These are phyloP conservation scores for Fusarium sp. DNA, from an alignment of 2,329 filamentous ascomycete species.

Conservation along the genomic window DNA sequence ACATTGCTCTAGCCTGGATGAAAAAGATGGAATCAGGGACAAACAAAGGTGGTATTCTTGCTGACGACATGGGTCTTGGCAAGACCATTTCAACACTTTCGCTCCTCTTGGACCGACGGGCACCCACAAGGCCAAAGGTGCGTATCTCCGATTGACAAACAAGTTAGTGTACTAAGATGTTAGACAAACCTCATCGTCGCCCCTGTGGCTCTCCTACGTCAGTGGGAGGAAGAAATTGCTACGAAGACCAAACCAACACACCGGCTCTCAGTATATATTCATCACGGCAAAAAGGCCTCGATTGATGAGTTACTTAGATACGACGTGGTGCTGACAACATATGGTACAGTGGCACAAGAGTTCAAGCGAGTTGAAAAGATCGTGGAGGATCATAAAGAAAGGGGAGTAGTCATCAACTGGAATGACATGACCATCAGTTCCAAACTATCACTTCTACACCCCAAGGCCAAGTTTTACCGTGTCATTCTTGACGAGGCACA, in stretches of 20 bases:
- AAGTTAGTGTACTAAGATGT: constrained; percentile 34
- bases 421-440: constrained; percentile 48
- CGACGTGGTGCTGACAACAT: constrained; percentile 86
- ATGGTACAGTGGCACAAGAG: constrained; percentile 73
- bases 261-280: constrained; percentile 71
- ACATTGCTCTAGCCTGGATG: constrained; percentile 85
- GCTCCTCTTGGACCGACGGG: constrained; percentile 75
- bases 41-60: constrained; percentile 87
- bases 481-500: constrained; percentile 90
- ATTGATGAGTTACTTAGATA: constrained; percentile 70
- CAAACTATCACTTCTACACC: constrained; percentile 68
- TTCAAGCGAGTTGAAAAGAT: constrained; percentile 70
- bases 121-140: constrained; percentile 54
- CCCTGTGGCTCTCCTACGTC: constrained; percentile 80
- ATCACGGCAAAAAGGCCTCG: constrained; percentile 74
- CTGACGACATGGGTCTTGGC: constrained; percentile 92
- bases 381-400: constrained; percentile 53
- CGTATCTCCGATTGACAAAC: not conserved
- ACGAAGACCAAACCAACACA: constrained; percentile 70
- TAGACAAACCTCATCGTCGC: constrained; percentile 86
- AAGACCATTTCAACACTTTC: constrained; percentile 89
- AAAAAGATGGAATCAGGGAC: constrained; percentile 78
- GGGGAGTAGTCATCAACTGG: constrained; percentile 48
- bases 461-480: constrained; percentile 73
- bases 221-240: constrained; percentile 85